Evolutionary conservation across 306 rosid species (phyloP).

Genomic region (Ormosia emarginata): DNA sequence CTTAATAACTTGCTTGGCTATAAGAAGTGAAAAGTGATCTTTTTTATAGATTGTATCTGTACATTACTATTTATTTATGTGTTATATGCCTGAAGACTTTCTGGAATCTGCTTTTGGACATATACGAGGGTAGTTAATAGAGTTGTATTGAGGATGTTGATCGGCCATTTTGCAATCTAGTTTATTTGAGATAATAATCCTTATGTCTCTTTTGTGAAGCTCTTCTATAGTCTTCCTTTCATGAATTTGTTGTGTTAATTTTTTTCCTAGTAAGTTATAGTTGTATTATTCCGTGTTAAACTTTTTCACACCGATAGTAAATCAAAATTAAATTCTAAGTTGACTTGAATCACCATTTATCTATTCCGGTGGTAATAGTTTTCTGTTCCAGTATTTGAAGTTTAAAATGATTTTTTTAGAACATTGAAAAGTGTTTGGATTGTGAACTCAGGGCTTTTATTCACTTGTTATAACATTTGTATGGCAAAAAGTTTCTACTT

Average conservation of each 20-base stretch:
- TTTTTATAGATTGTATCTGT: neutral
- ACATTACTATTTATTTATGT: neutral
- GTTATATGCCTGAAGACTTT: neutral
- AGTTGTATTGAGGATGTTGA: constrained; percentile 7
- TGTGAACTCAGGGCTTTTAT: neutral
- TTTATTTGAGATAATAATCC: neutral
- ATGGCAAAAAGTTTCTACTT: neutral
- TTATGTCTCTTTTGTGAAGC: neutral
- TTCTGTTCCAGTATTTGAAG: neutral
- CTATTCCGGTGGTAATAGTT: neutral
- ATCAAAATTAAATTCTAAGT: neutral
- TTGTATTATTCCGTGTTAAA: neutral
- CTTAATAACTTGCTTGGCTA: neutral
- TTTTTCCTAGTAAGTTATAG: neutral
- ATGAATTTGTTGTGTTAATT: neutral
- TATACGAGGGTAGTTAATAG: neutral
- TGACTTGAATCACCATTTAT: neutral
- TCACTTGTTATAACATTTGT: neutral
- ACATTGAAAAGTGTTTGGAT: neutral
- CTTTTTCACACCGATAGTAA: neutral
- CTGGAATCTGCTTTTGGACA: neutral
- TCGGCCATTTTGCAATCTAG: neutral
- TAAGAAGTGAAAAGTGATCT: constrained; percentile 15
- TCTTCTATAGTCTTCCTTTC: neutral
- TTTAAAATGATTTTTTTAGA: neutral